A percentile compares a stretch with the other conserved stretches of the same genome.
These are phyloP conservation scores for Leucosporidium creatinivorum DNA, from an alignment of 768 basidiomycete species.

Conservation along the genomic window DNA sequence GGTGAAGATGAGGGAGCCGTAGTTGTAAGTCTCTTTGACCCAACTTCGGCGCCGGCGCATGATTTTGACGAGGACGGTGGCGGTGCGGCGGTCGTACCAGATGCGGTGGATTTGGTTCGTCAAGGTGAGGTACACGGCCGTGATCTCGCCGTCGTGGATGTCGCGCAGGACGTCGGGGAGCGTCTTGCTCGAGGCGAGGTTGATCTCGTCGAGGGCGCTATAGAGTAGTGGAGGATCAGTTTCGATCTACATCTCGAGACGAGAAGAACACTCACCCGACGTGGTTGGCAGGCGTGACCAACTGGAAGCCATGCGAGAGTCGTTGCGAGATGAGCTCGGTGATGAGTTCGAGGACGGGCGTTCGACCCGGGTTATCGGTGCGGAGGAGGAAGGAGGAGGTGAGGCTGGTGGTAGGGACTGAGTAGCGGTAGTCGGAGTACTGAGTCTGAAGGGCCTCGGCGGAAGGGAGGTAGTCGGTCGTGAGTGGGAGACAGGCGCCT, in stretches of 20 bases:
- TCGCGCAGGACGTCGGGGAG: conserved; percentile 40
- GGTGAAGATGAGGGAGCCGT: conserved; percentile 86
- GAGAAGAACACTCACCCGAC: conserved; percentile 38
- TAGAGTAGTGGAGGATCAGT: too few relatives aligned
- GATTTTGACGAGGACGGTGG: conserved; percentile 76
- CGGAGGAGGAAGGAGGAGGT: conserved; percentile 81
- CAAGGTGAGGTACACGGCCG: conserved; percentile 82
- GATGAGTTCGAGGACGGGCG: conserved; percentile 48
- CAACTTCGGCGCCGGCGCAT: conserved; percentile 61
- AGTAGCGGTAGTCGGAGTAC: conserved; percentile 58
- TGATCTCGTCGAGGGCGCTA: conserved; percentile 15
- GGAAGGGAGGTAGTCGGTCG: conserved; percentile 79
- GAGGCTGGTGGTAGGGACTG: conserved; percentile 74
- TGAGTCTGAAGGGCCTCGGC: conserved; percentile 12
- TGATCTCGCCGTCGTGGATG: conserved; percentile 40
- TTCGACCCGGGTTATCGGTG: conserved; percentile 47
- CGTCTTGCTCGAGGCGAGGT: conserved; percentile 20
- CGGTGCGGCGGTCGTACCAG: conserved; percentile 66
- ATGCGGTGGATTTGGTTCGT: conserved; percentile 91
- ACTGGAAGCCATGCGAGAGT: conserved; percentile 88
- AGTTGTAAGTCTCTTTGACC: conserved; percentile 55
- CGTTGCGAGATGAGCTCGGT: conserved; percentile 88
- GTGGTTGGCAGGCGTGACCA: conserved; percentile 63
- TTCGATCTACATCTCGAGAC: not conserved
- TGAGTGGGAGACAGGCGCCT: conserved; percentile 66